Base-by-base conservation (phyloP, 257 asterid species). In the Gardenia jasminoides region DNA sequence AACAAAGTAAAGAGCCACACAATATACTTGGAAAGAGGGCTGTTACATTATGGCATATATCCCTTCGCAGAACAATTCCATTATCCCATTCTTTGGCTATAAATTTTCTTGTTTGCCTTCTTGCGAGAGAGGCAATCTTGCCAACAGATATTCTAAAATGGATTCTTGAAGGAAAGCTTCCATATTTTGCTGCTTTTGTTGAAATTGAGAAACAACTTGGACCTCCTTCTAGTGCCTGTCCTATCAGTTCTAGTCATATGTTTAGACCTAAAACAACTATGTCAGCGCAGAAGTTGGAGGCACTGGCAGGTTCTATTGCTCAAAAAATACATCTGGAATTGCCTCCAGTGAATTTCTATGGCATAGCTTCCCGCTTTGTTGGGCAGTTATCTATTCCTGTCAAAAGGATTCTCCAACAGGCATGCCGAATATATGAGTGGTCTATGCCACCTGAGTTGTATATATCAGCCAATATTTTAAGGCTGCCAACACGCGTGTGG, bases 141-240 rank as follows among this genome's bases (percentile, higher is more conserved):
- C 94, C 98, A 67, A 81, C 92, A 39, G 98, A 94, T 80, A 84
- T 94, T 24, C 76, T 93, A 83, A 90, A 83, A 80, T 93, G 98
- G 95, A 73, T 88, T 46, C 83, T 87, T 54, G 98, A 94, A 82
- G 99, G 96, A 77, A 90, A 93, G 84, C 85, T 93, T 72, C 97
- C 99, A 61, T 94, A 91, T 85, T 87, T 91, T 83, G 77, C 94
- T 59, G 96, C 94, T 75, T 89, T 82, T 81, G 67, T 71, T 78
- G 91, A 87, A 59, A 89, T 90, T 44, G 92, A 88, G 70, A 86
- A 91, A 87, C 90, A 83, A 77, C 86, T 92, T 78, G 94, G 97
- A 75, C 70, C 86, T 61, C 80, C 75, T 73, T 66, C 94, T 4
- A 77, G 74, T 79, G 90, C 97, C 39, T 92, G 92, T 66, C 93